A percentile compares a stretch with the other conserved stretches of the same genome.
Conservation (phyloP, 306 rosid species). For the Dalbergia oliveri region DNA sequence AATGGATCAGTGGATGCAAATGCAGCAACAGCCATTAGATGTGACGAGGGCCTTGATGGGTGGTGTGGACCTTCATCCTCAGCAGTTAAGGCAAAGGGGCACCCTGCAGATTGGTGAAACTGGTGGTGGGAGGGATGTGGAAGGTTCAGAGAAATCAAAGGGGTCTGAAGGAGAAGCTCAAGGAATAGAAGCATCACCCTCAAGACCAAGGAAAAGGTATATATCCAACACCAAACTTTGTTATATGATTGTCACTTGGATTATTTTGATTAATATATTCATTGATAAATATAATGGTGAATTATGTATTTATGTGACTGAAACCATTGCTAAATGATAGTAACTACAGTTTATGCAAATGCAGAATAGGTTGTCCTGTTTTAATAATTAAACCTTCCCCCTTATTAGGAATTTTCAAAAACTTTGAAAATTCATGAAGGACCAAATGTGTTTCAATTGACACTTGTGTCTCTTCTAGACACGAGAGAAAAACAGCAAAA, state of each 20-base stretch:
- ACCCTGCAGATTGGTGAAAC: conserved; percentile 15
- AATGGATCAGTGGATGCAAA: conserved; percentile 40
- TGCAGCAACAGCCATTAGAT: conserved; percentile 41
- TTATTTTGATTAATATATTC: background rate
- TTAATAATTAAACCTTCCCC: background rate
- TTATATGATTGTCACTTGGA: background rate
- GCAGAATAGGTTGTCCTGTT: background rate
- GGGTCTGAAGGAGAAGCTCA: conserved; percentile 42
- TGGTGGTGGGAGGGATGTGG: conserved; percentile 34
- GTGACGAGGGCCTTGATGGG: conserved; percentile 12
- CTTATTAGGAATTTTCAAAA: too few relatives aligned
- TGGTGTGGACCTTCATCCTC: conserved; percentile 4
- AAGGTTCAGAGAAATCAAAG: conserved; percentile 38
- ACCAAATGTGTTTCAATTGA: background rate
- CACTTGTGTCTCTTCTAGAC: background rate
- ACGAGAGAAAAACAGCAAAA: background rate
- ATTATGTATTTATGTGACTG: background rate
- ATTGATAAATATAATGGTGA: background rate
- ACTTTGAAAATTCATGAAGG: too few relatives aligned
- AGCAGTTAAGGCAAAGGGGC: conserved; percentile 13
- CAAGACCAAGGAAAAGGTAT: conserved; percentile 64
- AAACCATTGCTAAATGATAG: background rate
- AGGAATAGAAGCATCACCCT: conserved; percentile 48
- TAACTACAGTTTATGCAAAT: background rate
- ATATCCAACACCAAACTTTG: background rate